Base-by-base conservation (phyloP, 208 protist species). In the Blechomonas ayalai region DNA sequence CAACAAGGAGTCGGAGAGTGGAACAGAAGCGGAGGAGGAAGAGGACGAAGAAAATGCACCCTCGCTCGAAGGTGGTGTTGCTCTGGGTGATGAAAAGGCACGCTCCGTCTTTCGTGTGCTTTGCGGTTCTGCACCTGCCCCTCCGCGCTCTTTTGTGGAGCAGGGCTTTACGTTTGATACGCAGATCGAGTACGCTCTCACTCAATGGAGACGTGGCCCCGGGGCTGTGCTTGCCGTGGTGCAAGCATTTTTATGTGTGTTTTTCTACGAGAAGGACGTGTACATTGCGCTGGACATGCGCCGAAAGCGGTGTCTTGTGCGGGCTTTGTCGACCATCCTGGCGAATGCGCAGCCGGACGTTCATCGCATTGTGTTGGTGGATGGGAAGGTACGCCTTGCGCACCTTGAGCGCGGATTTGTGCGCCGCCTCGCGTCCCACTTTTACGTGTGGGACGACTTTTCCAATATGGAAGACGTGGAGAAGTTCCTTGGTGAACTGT, bases 91-190 rank as follows among this genome's bases (percentile, higher is more conserved):
- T 18, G 63, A 74, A 44, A 43, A 57, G 22, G 63, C 60, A 20
- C 55, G 46, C n/a, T 55, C 67, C 23, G 59, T 69, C 9, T 75
- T 66, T 22, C 49, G 60, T 18, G 35, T 78, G 3, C 53, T 87
- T n/a, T 70, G 61, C 28, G 69, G 69, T 27, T 57, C 47, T 41
- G 7, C 8, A 25, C 24, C 59, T 63, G 22, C 37, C 55, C 4
- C 51, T 32, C 62, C 52, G 20, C n/a, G 22, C 13, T 52, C 60
- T 0, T 79, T 88, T 49, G 26, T 82, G 8, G 44, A 70, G 44
- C 81, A 90, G 39, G 84, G 84, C 24, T 83, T 90, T 42, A 36
- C 38, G 26, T 93, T 89, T 52, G 67, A 76, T 43, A 50, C 73
- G 18, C 42, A 61, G 2, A 49, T 82, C 7, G 69, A 82, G 31